These are phyloP conservation scores for Aegilops longissima DNA, from an alignment of 176 grass and related monocot genomes.

Conservation along the genomic window DNA sequence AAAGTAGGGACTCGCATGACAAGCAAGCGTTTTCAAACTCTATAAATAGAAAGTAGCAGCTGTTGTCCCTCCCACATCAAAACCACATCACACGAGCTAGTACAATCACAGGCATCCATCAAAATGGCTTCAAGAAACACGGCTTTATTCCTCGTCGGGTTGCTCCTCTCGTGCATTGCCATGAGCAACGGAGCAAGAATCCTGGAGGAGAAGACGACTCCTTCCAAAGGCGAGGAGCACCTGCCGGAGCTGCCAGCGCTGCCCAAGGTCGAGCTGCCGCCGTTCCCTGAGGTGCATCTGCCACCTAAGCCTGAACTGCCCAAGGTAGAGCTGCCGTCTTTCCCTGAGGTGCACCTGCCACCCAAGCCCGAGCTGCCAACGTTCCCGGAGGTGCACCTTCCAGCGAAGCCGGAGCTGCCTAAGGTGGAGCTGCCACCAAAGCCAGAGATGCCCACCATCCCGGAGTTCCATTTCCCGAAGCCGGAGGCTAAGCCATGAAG, in stretches of 20 bases:
- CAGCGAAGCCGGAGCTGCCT: neutral
- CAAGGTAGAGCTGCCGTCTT: conserved; percentile 10
- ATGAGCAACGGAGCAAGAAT: conserved; percentile 13
- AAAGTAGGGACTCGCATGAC: neutral
- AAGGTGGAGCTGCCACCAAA: neutral
- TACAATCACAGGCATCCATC: neutral
- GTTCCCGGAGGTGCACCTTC: neutral
- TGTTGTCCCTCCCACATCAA: neutral
- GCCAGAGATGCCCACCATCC: neutral
- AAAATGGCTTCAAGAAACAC: neutral
- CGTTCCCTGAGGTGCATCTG: neutral
- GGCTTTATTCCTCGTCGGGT: neutral
- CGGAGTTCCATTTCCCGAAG: neutral
- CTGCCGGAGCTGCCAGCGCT: conserved; percentile 24
- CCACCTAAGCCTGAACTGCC: conserved; percentile 17
- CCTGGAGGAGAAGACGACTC: neutral
- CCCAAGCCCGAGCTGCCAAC: conserved; percentile 8
- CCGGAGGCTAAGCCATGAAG: too few relatives aligned
- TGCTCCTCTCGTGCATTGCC: neutral
- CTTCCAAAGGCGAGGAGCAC: neutral
- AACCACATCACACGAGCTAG: neutral
- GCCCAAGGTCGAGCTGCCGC: conserved; percentile 32
- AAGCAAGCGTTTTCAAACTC: neutral
- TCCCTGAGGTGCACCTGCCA: conserved; percentile 24
- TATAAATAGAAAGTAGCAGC: neutral